A percentile compares a stretch with the other conserved stretches of the same genome.
Conservation (phyloP, 2,329 filamentous ascomycete genomes). For the Alternaria atra region DNA sequence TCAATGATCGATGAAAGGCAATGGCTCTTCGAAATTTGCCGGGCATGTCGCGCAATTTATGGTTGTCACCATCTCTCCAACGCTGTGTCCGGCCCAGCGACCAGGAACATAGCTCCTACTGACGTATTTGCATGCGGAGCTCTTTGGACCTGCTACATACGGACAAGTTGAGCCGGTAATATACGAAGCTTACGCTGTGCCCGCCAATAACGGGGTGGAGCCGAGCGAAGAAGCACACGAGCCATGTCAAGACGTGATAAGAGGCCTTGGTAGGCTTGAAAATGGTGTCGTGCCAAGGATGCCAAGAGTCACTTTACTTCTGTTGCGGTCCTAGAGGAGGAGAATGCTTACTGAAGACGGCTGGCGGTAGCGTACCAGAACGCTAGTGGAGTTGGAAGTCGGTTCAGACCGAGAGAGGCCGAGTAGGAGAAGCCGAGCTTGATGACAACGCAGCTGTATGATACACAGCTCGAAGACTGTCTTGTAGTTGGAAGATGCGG, state of each 20-base stretch:
- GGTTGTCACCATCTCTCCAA: slow-evolving; percentile 1
- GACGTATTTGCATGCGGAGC: slow-evolving; percentile 17
- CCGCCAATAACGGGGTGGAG: slow-evolving; percentile 23
- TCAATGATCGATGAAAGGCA: slow-evolving; percentile 3
- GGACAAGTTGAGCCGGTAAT: slow-evolving; percentile 17
- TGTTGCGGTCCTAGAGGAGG: slow-evolving; percentile 17
- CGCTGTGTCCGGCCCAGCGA: slow-evolving; percentile 13
- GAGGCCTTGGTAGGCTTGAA: slow-evolving; percentile 35
- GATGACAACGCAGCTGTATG: background rate
- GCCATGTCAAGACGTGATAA: slow-evolving; percentile 40
- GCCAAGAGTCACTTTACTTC: slow-evolving; percentile 26
- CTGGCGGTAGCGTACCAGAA: slow-evolving; percentile 5
- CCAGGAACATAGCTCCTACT: slow-evolving; percentile 18
- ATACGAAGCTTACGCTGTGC: slow-evolving; percentile 14
- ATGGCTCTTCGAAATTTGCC: slow-evolving; percentile 1
- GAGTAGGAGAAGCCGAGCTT: background rate
- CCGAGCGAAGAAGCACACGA: slow-evolving; percentile 23
- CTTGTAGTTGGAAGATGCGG: background rate
- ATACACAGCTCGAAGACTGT: background rate
- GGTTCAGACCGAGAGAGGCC: background rate
- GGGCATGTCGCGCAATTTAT: slow-evolving; percentile 24
- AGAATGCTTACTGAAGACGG: slow-evolving; percentile 3
- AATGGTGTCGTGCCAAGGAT: slow-evolving; percentile 6
- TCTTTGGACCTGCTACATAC: slow-evolving; percentile 31
- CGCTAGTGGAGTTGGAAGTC: background rate